Percentiles rank a stretch among this genome's conserved stretches.
phyloP scores from a whole-genome alignment of 306 rosid genomes.

The Boehmeria nivea region DNA sequence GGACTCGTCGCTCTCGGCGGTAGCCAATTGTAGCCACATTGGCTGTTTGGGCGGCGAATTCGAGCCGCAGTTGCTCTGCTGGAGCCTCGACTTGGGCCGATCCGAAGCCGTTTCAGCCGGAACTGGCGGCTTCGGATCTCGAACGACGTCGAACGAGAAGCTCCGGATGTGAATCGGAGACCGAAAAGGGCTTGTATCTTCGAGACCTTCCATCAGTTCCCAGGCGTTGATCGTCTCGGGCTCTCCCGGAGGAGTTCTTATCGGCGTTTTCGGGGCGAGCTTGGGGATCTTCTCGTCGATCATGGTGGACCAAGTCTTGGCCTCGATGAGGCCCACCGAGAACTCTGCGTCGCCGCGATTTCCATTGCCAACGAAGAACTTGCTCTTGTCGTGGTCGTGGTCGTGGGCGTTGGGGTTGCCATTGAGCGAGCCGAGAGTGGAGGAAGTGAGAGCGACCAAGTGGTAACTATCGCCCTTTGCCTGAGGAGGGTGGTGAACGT shows the following conservation, averaged over 20 bases:
- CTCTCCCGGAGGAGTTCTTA: slow-evolving; percentile 69
- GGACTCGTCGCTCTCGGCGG: too few relatives aligned
- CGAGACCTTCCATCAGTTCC: slow-evolving; percentile 97
- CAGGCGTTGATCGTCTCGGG: slow-evolving; percentile 81
- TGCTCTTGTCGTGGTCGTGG: slow-evolving; percentile 6
- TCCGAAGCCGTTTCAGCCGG: slow-evolving; percentile 21
- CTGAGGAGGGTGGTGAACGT: slow-evolving; percentile 72
- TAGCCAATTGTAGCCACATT: slow-evolving; percentile 40
- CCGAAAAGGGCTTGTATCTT: slow-evolving; percentile 58
- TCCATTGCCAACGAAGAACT: neutral
- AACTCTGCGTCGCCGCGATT: slow-evolving; percentile 28
- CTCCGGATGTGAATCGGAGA: slow-evolving; percentile 54
- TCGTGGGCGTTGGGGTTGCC: slow-evolving; percentile 20
- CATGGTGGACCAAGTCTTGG: slow-evolving; percentile 74
- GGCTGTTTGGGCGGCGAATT: slow-evolving; percentile 32
- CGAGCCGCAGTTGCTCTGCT: slow-evolving; percentile 19
- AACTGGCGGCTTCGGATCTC: slow-evolving; percentile 4
- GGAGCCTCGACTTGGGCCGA: slow-evolving; percentile 26
- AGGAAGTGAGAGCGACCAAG: slow-evolving; percentile 73
- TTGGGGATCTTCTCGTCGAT: slow-evolving; percentile 65
- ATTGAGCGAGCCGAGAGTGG: slow-evolving; percentile 68
- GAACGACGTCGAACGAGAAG: slow-evolving; percentile 58
- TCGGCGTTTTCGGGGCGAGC: slow-evolving; percentile 39
- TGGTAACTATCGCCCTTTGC: slow-evolving; percentile 53
- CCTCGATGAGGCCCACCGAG: slow-evolving; percentile 46